Percentiles rank a stretch among this genome's conserved stretches.
phyloP scores from a whole-genome alignment of 2,329 filamentous ascomycete genomes.

The Fusarium chaquense region DNA sequence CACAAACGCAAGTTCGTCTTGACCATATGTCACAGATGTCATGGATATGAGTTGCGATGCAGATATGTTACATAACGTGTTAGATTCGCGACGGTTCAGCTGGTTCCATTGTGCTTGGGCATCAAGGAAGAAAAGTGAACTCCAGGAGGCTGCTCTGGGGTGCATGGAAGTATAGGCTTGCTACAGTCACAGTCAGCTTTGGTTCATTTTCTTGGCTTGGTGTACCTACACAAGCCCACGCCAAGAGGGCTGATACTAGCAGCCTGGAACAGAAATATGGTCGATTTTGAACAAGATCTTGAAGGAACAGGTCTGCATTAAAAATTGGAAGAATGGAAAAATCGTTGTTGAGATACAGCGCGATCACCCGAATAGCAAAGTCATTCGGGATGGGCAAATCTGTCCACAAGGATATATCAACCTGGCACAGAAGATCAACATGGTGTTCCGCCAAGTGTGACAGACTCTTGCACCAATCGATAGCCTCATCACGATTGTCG shows the following conservation, averaged over 20 bases:
- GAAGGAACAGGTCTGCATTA: not conserved
- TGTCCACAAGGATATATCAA: not conserved
- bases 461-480: not conserved
- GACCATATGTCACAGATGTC: not conserved
- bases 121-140: not conserved
- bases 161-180: slow-evolving; percentile 1
- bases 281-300: not conserved
- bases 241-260: not conserved
- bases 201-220: fast-evolving
- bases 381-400: not conserved
- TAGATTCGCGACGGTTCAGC: not conserved
- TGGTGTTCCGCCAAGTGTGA: not conserved
- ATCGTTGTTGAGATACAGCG: slow-evolving; percentile 6
- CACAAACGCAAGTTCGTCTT: not conserved
- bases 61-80: not conserved
- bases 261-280: slow-evolving; percentile 1
- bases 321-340: not conserved
- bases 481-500: no score
- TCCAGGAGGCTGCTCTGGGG: not conserved
- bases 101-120: not conserved
- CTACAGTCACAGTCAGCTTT: not conserved
- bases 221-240: slow-evolving; percentile 1
- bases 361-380: not conserved
- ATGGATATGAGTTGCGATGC: not conserved
- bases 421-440: not conserved